A percentile compares a stretch with the other conserved stretches of the same genome.
phyloP scores from a whole-genome alignment of 78 protist genomes.

The Speleostelium caveatum region DNA sequence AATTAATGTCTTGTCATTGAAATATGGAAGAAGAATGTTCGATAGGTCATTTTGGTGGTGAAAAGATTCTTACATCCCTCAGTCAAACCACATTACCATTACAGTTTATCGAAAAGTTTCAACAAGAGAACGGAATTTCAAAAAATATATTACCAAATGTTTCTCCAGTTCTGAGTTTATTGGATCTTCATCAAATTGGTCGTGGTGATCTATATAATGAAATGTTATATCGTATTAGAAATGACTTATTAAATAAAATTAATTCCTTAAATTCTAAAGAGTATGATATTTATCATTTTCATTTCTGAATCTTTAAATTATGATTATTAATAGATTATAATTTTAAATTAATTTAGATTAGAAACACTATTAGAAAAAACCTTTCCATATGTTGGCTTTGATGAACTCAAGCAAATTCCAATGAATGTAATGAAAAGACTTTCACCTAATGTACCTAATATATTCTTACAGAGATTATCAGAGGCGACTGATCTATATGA shows the following conservation, averaged over 20 bases:
- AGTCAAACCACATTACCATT: not conserved
- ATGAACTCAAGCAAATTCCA: conserved; percentile 56
- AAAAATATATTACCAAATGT: conserved; percentile 46
- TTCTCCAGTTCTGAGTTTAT: conserved; percentile 52
- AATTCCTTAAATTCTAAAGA: not conserved
- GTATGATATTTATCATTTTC: not conserved
- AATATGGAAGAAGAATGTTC: not conserved
- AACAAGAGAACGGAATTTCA: conserved; percentile 31
- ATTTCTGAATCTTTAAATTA: not conserved
- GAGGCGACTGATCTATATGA: conserved; percentile 54
- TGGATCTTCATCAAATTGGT: conserved; percentile 67
- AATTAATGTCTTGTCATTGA: no score
- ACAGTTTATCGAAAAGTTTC: not conserved
- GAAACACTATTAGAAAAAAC: conserved; percentile 61
- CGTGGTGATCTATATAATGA: conserved; percentile 38
- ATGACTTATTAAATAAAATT: conserved; percentile 32
- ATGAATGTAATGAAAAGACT: conserved; percentile 64
- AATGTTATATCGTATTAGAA: conserved; percentile 11
- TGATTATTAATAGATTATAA: not conserved
- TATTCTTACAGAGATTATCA: conserved; percentile 49
- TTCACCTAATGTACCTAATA: conserved; percentile 50
- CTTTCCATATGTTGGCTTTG: conserved; percentile 73
- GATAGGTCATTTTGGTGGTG: not conserved
- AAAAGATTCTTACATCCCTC: not conserved
- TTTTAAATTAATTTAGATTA: conserved; percentile 8